Conservation (phyloP, 2,329 filamentous ascomycete species). For the Ascochyta lentis region DNA sequence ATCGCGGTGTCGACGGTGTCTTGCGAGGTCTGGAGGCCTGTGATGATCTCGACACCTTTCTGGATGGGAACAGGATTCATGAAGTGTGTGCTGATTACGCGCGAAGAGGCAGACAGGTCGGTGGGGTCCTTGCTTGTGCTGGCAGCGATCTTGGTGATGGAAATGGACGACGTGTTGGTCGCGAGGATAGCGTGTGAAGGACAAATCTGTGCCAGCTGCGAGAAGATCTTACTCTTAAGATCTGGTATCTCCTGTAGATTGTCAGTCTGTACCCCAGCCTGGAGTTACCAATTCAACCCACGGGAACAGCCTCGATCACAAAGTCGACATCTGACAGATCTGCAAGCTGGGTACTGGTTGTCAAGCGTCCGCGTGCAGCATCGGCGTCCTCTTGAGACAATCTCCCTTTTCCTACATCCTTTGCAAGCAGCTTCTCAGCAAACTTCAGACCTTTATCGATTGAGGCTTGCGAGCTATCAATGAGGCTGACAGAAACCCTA, state of each 20-base stretch:
- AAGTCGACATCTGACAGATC: conserved; percentile 87
- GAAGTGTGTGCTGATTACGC: conserved; percentile 95
- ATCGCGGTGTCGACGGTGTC: conserved; percentile 83
- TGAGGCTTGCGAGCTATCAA: conserved; percentile 84
- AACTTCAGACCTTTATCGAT: conserved; percentile 90
- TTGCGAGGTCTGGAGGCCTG: conserved; percentile 86
- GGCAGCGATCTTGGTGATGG: conserved; percentile 93
- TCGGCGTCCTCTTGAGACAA: conserved; percentile 84
- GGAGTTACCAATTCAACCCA: conserved; percentile 11
- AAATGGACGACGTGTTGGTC: conserved; percentile 98
- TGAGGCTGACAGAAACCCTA: conserved; percentile 79
- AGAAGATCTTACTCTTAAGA: conserved; percentile 88
- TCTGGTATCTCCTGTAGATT: conserved; percentile 72
- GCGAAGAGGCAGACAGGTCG: conserved; percentile 80
- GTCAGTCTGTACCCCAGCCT: conserved; percentile 2
- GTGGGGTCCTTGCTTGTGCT: conserved; percentile 79
- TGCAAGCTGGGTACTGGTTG: conserved; percentile 74
- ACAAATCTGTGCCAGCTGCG: conserved; percentile 79
- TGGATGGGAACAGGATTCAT: conserved; percentile 99
- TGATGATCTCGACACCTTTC: conserved; percentile 97
- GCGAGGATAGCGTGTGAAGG: conserved; percentile 87
- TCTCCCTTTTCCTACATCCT: conserved; percentile 87
- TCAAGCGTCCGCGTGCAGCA: conserved; percentile 72
- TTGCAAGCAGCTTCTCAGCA: conserved; percentile 91
- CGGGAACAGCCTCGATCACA: conserved; percentile 93